phyloP scores from a whole-genome alignment of 176 grass and related monocot species.

The Chloris gayana region DNA sequence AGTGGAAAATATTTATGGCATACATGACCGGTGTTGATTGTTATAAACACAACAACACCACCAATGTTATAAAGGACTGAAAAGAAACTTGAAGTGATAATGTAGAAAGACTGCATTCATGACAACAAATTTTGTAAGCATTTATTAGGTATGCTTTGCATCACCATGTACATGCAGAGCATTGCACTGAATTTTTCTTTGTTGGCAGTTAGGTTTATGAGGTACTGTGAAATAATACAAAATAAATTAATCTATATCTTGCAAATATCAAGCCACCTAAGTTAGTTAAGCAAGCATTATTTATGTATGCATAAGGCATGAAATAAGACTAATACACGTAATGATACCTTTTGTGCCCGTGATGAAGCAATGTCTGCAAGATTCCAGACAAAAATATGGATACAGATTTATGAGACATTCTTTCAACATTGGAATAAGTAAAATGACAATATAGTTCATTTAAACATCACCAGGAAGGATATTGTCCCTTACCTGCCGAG shows the following conservation, averaged over 20 bases:
- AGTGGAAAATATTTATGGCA: background rate
- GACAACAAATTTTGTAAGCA: background rate
- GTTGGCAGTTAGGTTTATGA: too few species aligned
- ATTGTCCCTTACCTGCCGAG: conserved; percentile 46
- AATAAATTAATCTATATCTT: background rate
- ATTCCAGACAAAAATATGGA: conserved; percentile 13
- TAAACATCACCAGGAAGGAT: conserved; percentile 3
- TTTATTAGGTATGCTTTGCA: background rate
- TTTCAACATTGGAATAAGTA: background rate
- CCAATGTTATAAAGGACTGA: too few species aligned
- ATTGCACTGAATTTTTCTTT: background rate
- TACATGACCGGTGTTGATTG: background rate
- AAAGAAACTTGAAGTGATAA: background rate
- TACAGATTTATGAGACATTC: conserved; percentile 16
- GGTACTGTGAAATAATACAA: background rate
- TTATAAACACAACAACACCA: background rate
- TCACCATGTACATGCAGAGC: background rate
- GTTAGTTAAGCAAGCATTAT: background rate
- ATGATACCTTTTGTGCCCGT: conserved; percentile 50
- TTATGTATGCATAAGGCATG: background rate
- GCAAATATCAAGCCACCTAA: background rate
- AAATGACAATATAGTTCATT: background rate
- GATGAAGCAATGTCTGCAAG: conserved; percentile 49
- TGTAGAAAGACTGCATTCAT: background rate
- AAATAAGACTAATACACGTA: background rate